Evolutionary conservation across 2,329 filamentous ascomycete species (phyloP).

Genomic region (Paracoccidioides lutzii): DNA sequence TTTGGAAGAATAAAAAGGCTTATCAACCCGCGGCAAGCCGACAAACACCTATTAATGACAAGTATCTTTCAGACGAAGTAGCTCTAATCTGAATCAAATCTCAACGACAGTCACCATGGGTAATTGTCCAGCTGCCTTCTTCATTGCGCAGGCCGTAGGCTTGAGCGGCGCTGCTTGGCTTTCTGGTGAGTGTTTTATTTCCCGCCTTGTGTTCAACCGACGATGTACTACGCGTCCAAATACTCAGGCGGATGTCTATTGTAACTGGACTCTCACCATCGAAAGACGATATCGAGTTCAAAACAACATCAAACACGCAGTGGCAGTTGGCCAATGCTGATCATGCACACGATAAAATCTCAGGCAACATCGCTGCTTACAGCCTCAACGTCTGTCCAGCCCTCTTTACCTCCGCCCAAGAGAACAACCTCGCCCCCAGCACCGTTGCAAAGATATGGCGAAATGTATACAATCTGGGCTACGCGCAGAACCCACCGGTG

Average conservation of each 20-base stretch:
- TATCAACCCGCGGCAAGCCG: not conserved
- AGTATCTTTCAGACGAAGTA: not conserved
- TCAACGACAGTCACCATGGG: not conserved
- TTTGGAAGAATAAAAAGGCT: not conserved
- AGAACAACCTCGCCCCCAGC: constrained; percentile 4
- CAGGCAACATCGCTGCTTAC: constrained; percentile 20
- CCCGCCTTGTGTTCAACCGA: not conserved
- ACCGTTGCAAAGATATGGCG: constrained; percentile 22
- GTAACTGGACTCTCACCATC: not conserved
- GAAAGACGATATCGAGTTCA: not conserved
- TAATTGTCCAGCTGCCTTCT: constrained; percentile 6
- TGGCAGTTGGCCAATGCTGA: not conserved
- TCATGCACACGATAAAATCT: not conserved
- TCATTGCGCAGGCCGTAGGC: constrained; percentile 18
- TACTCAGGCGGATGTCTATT: not conserved
- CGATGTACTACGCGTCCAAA: not conserved
- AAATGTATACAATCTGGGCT: constrained; percentile 35
- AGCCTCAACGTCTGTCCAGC: constrained; percentile 17
- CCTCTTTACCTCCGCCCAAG: constrained; percentile 15
- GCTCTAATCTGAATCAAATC: not conserved
- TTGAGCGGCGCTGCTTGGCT: constrained; percentile 21
- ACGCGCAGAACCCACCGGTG: constrained; percentile 41
- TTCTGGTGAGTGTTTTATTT: constrained; percentile 13
- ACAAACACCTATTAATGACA: not conserved
- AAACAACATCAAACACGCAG: not conserved